Base-by-base conservation (phyloP, 495 filamentous ascomycete species). In the Aspergillus saccharolyticus region DNA sequence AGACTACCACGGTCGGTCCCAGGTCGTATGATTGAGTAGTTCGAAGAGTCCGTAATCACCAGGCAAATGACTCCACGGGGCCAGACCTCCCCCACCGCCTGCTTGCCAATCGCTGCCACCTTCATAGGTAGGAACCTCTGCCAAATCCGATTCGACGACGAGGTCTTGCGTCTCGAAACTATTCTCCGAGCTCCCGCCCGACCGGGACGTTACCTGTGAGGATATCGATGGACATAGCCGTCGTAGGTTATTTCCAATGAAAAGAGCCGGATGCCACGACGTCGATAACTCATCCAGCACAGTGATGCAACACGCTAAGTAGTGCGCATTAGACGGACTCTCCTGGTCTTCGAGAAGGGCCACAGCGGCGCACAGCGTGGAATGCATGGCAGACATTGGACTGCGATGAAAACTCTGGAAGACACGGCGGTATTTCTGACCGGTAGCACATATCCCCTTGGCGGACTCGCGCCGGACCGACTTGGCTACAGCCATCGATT, bases 391-490 rank as follows among this genome's bases (percentile, higher is more conserved):
- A 0, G 69, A 64, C 3, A 71, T 62, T 0, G 69, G 66, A 42
- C 66, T 70, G 19, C 62, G 50, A 19, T 56, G 67, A 57, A 71
- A 71, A 25, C 63, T 63, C 44, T 67, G 65, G 42, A 71, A 71
- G 1, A 43, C 54, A 10, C 66, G 58, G 22, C 67, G 47, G 44
- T 71, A 71, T 42, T 68, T 68, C 44, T 71, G 60, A 6, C 56
- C 60, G 15, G 66, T 44, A 5, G 59, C 16, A 42, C 62, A 63
- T 48, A 66, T 62, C 6, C 53, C 43, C 22, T 62, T 59, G 12
- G 65, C 52, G 4, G 68, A 66, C 6, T 61, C 46, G 16, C 47
- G 39, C 53, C 68, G 61, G 20, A 54, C 58, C 0, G 57, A 43
- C 2, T 56, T 30, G 0, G 58, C 67, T 46, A 63, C 58, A 10